Evolutionary conservation across 169 alveolate species (phyloP).

Genomic region (Neospora caninum): DNA sequence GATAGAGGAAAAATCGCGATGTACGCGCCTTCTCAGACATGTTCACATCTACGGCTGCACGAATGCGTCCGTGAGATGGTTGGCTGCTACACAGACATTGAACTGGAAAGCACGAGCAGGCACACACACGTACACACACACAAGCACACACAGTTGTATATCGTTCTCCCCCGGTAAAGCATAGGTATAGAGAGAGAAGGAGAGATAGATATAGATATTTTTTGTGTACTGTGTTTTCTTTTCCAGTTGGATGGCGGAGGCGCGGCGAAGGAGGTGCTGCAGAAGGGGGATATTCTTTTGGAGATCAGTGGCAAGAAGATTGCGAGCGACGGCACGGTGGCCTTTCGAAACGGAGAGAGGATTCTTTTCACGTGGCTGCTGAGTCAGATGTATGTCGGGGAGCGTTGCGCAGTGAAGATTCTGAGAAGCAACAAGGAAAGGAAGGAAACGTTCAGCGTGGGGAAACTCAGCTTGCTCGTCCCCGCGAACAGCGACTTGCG

Average conservation of each 20-base stretch:
- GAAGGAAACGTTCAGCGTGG: conserved; percentile 45
- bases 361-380: conserved; percentile 66
- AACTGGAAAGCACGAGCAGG: too few species aligned
- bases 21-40: too few species aligned
- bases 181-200: too few species aligned
- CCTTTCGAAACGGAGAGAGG: conserved; percentile 68
- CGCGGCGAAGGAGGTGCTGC: conserved; percentile 59
- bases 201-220: too few species aligned
- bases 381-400: conserved; percentile 69
- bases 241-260: conserved; percentile 65
- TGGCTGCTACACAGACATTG: too few species aligned
- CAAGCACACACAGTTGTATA: too few species aligned
- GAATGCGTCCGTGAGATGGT: too few species aligned
- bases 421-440: conserved; percentile 11
- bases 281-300: conserved; percentile 66
- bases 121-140: too few species aligned
- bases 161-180: too few species aligned
- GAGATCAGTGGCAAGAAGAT: conserved; percentile 47
- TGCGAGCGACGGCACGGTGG: conserved; percentile 72
- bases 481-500: conserved; percentile 66
- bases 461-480: conserved; percentile 47
- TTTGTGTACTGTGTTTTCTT: too few species aligned
- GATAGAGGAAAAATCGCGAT: too few species aligned
- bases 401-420: conserved; percentile 16
- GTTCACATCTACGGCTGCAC: too few species aligned